Evolutionary conservation across 371 early-diverging fungal genomes (phyloP).

Genomic region (Capillidium heterosporum): DNA sequence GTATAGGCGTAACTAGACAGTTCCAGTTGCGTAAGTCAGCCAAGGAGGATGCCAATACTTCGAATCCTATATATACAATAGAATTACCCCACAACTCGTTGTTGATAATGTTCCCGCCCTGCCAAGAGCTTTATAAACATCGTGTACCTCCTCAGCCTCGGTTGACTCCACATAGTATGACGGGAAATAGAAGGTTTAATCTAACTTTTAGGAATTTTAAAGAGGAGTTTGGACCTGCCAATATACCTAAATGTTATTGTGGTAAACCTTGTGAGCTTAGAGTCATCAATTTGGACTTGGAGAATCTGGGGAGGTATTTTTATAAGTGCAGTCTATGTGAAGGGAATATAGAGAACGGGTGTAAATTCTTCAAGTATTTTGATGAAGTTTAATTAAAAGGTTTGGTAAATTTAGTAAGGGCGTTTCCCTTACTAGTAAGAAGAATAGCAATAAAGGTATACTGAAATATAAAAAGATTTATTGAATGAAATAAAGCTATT

Average conservation of each 20-base stretch:
- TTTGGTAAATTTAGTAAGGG: too few relatives aligned
- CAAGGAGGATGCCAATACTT: constrained; percentile 12
- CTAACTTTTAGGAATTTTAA: constrained; percentile 31
- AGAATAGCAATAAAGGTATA: too few relatives aligned
- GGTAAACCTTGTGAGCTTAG: constrained; percentile 25
- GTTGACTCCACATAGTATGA: constrained; percentile 12
- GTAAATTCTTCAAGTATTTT: constrained; percentile 19
- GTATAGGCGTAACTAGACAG: constrained; percentile 32
- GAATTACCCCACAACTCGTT: constrained; percentile 35
- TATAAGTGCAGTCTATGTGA: constrained; percentile 22
- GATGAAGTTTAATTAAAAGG: too few relatives aligned
- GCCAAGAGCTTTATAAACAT: constrained; percentile 7
- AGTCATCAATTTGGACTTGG: constrained; percentile 21
- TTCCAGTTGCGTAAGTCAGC: constrained; percentile 27
- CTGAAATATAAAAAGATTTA: too few relatives aligned
- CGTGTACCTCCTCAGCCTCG: neutral
- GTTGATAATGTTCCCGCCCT: constrained; percentile 39
- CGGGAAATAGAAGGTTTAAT: constrained; percentile 27
- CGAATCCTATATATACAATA: constrained; percentile 22
- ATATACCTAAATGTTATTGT: constrained; percentile 28
- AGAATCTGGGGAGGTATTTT: constrained; percentile 23
- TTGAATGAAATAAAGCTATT: too few relatives aligned
- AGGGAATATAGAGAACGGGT: constrained; percentile 13
- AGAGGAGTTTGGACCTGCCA: constrained; percentile 17
- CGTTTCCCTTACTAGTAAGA: too few relatives aligned